Conservation (phyloP, 345 rosid genomes). For the Syzygium aqueum region DNA sequence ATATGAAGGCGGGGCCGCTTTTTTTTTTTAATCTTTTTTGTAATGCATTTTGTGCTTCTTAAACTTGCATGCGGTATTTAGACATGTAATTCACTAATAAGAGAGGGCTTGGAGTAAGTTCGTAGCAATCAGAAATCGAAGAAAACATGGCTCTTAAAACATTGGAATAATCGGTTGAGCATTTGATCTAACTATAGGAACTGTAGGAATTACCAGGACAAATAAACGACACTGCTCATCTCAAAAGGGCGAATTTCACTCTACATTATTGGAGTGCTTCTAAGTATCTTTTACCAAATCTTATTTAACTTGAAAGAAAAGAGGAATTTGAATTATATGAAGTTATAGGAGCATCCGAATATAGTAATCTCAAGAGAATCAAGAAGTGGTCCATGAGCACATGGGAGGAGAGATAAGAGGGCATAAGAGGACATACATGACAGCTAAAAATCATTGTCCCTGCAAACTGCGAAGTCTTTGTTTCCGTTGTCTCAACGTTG, state of each 20-base stretch:
- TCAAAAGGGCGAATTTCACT: background rate
- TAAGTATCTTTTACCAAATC: background rate
- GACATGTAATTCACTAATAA: background rate
- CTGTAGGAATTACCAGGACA: background rate
- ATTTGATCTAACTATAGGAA: background rate
- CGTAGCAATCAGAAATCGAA: background rate
- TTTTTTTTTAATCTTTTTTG: background rate
- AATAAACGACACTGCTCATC: background rate
- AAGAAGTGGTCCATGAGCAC: constrained; percentile 14
- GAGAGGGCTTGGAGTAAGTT: background rate
- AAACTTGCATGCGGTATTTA: background rate
- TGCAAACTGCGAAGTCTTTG: background rate
- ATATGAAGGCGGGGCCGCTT: too few species aligned
- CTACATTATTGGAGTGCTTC: background rate
- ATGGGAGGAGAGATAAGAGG: constrained; percentile 6
- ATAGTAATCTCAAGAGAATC: background rate
- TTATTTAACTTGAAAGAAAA: background rate
- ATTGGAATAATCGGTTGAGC: background rate
- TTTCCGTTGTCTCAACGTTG: background rate
- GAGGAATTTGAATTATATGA: background rate
- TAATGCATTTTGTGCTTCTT: background rate
- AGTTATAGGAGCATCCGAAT: background rate
- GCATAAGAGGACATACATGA: constrained; percentile 26
- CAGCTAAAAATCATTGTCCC: constrained; percentile 22
- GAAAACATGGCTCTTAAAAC: background rate